These are phyloP conservation scores for Dionaea muscipula DNA, from an alignment of 179 eudicot genomes.

Conservation along the genomic window DNA sequence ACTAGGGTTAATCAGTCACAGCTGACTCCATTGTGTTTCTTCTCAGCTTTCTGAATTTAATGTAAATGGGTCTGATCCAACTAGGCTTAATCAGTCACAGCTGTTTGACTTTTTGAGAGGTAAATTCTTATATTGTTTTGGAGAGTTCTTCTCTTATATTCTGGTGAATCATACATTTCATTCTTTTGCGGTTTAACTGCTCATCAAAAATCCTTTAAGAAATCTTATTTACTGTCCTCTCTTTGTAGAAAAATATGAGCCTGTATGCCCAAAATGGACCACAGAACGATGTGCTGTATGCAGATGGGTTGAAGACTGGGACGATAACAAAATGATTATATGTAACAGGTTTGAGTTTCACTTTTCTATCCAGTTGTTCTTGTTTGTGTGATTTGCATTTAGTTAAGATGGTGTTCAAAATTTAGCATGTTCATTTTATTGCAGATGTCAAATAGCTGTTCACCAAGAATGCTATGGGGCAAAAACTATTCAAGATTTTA, in stretches of 20 bases:
- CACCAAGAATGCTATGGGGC: slow-evolving; percentile 95
- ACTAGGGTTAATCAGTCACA: slow-evolving; percentile 44
- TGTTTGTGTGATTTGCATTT: slow-evolving; percentile 2
- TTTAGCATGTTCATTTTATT: no score
- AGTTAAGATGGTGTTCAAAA: background rate
- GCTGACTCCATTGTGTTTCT: slow-evolving; percentile 2
- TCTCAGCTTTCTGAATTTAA: slow-evolving; percentile 51
- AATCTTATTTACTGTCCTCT: background rate
- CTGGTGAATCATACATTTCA: background rate
- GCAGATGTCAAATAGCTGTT: slow-evolving; percentile 95
- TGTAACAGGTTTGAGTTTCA: slow-evolving; percentile 59
- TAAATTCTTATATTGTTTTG: slow-evolving; percentile 8
- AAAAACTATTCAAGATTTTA: slow-evolving; percentile 41
- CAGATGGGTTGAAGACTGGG: slow-evolving; percentile 91
- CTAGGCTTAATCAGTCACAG: slow-evolving; percentile 46
- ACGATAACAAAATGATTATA: slow-evolving; percentile 67
- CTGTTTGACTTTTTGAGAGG: slow-evolving; percentile 55
- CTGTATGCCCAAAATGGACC: slow-evolving; percentile 70
- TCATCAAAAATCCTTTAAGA: slow-evolving; percentile 7
- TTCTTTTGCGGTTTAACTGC: background rate
- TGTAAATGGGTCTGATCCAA: slow-evolving; percentile 26
- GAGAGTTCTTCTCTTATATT: background rate
- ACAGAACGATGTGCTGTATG: slow-evolving; percentile 91
- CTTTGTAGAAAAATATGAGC: slow-evolving; percentile 50
- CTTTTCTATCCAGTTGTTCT: background rate